Evolutionary conservation across 2,329 filamentous ascomycete species (phyloP), one percentile per base, ranked within the genome.

Genomic region (Hypoxylon sp.): DNA sequence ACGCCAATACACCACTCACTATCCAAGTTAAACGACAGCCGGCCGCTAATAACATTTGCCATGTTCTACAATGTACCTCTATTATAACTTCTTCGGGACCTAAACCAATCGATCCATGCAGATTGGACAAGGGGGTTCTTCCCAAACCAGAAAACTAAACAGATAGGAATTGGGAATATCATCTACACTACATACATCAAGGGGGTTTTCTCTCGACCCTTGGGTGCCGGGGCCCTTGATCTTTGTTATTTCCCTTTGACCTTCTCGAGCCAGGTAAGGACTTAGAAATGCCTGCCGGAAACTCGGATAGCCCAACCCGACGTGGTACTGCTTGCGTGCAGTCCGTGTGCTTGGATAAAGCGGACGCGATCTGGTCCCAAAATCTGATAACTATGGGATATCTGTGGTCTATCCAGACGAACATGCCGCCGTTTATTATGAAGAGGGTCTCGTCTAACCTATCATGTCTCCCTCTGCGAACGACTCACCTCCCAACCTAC

Each of bases 351-450:
- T 50, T 50, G 60, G 43, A 53, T 60, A 59, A 49, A 63, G 64
- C 51, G 19, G 64, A 65, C 67, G 57, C 64, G 64, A 70, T 70
- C 68, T 70, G 49, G 61, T 60, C 50, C 58, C 68, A 36, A 56
- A 36, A 70, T 65, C 61, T 64, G 60, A 65, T 65, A 67, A 59
- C 49, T 49, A 30, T 34, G 51, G 41, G 43, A 55, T 48, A 48
- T 49, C 34, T 57, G 32, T 49, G 21, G 46, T 41, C 53, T 38
- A 38, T 19, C 23, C 17, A 60, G 45, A 56, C 63, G 51, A 58
- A 45, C 45, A 55, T 68, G 58, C 60, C 60, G 58, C 53, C 43
- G 14, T 62, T 65, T 55, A 50, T 46, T 52, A 58, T 32, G 6
- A 60, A 52, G 63, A 68, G 55, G 57, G 48, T 52, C 67, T 30